Evolutionary conservation across 768 basidiomycete genomes (phyloP), one percentile per base, ranked within the genome.

Genomic region (Xerocomellus dryophilus): DNA sequence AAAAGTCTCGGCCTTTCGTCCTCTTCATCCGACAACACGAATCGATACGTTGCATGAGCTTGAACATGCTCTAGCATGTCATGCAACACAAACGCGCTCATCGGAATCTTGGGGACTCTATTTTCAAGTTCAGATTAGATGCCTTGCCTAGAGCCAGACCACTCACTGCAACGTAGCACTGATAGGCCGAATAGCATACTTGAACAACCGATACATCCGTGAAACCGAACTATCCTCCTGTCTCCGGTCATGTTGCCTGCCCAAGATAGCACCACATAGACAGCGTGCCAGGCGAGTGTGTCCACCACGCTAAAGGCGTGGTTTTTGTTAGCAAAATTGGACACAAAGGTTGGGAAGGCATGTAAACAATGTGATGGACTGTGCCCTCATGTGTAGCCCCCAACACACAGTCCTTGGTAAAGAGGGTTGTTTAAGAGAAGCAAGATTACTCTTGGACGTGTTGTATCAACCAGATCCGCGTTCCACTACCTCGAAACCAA

Each of bases 1-100:
- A 97, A 74, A 14, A 98, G 78, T 49, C 87, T 77, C 5, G 89
- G 84, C 25, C 77, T 80, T 56, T 92, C 90, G 27, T 87, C 83
- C 63, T 96, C 93, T 59, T 95, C 93, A 54, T 97, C 95, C 15
- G 82, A 76, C 31, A 98, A 72, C 32, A 94, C 79, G 64, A 98
- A 98, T 10, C 94, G 88, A 71, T 98, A 93, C 0, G 89, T 88
- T 1, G 94, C 93, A 66, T 98, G 95, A 2, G 95, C 93, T 50
- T 89, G 86, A 5, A 92, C 88, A 48, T 90, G 86, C 66, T 96
- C 96, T 27, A 81, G 80, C 90, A 98, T 90, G 63, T 97, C 93
- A 56, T 92, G 84, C 12, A 93, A 81, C 29, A 98, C 80, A 70
- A 91, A 96, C n/a, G 91, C 89, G 2, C 90, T 90, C 25, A 95